Conservation (phyloP, 208 protist genomes). For the Acanthamoeba sp. region DNA sequence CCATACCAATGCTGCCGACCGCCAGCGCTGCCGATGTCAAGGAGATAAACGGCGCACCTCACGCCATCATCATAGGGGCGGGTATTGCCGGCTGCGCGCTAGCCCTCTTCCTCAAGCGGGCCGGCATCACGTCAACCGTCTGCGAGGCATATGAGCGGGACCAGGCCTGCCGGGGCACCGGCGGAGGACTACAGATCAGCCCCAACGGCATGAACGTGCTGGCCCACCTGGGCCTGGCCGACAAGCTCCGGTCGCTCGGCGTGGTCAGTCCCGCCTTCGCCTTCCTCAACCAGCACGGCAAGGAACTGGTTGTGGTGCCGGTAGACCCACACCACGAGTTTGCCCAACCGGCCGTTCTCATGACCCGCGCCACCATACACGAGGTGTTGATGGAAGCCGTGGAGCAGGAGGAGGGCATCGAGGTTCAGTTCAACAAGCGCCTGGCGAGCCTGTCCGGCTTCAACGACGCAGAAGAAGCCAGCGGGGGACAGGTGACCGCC, state of each 20-base stretch:
- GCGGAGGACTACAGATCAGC: neutral
- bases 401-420: neutral
- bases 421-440: conserved; percentile 9
- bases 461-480: neutral
- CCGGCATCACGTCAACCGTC: neutral
- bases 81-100: conserved; percentile 50
- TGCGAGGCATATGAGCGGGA: conserved; percentile 2
- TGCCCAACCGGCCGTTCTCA: neutral
- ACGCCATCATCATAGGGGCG: conserved; percentile 23
- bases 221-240: neutral
- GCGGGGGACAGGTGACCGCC: neutral
- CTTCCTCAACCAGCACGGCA: neutral
- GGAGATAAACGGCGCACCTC: neutral
- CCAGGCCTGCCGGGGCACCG: neutral
- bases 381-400: conserved; percentile 26
- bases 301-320: neutral
- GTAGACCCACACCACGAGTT: neutral
- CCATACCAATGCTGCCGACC: too few relatives aligned
- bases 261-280: neutral
- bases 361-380: neutral
- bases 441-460: neutral
- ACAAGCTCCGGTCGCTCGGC: neutral
- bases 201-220: conserved; percentile 32
- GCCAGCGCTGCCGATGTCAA: too few relatives aligned
- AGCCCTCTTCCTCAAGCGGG: neutral